Evolutionary conservation across 2,329 filamentous ascomycete genomes (phyloP), one percentile per base, ranked within the genome.

Genomic region (Gliomastix tumulicola): DNA sequence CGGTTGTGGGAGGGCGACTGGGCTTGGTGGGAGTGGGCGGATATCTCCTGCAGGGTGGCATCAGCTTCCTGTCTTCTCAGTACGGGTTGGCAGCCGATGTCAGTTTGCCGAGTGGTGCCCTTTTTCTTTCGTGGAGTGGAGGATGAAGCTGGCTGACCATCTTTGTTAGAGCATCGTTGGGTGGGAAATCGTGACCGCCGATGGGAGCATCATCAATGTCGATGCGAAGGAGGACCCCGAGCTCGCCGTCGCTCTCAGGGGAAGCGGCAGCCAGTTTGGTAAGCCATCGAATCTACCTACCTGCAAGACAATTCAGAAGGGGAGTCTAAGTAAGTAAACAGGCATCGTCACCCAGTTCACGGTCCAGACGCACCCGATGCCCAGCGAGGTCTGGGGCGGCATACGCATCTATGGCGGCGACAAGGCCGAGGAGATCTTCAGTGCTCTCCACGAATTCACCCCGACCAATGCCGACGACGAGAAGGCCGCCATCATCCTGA

Each of bases 321-420:
- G 7, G 7, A 13, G 25, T 16, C 17, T 28, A 28, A 7, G 13
- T n/a, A n/a, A 16, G 11, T n/a, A 28, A 16, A 22, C 20, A 38
- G 55, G 55, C 17, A 59, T 62, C 34, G 49, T 58, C 9, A 57
- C 57, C 5, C 46, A 50, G 31, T 60, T 55, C 39, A 53, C 50
- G 7, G 39, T 58, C 30, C 46, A 51, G 37, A 47, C 54, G 2
- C 38, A 51, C 39, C 49, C 54, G 11, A 54, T 59, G 21, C n/a
- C n/a, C n/a, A 55, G 48, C 18, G 38, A 59, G 33, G 51, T 63
- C 16, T 65, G 59, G 57, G 62, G 61, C 12, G 61, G 62, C 3
- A 45, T 45, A 6, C 51, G 58, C 4, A 35, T 55, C n/a, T 65
- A 62, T 42, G 47, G 44, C 19, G 39, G 32, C 4, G 41, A 31